Conservation (phyloP, 805 yeast species). For the Ogataea methylovora region DNA sequence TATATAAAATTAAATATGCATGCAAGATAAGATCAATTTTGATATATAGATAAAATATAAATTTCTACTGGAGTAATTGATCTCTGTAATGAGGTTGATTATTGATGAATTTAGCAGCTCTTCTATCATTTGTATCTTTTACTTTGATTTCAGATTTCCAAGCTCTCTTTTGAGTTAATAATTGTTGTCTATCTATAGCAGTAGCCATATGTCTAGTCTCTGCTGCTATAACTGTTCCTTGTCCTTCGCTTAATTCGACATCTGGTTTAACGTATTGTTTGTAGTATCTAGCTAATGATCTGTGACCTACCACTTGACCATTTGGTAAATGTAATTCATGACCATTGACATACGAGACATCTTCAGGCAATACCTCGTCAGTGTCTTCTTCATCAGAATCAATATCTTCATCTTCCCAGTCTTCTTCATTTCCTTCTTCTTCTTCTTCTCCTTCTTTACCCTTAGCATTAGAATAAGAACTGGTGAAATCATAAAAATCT, state of each 20-base stretch:
- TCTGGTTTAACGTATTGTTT: slow-evolving; percentile 56
- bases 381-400: slow-evolving; percentile 26
- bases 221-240: slow-evolving; percentile 67
- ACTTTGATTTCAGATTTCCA: slow-evolving; percentile 50
- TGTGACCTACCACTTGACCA: slow-evolving; percentile 76
- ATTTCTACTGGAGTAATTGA: slow-evolving; percentile 44
- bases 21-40: neutral
- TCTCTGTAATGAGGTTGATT: slow-evolving; percentile 83
- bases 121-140: slow-evolving; percentile 42
- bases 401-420: slow-evolving; percentile 17
- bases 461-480: slow-evolving; percentile 41
- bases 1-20: neutral
- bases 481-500: slow-evolving; percentile 77
- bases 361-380: slow-evolving; percentile 23
- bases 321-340: slow-evolving; percentile 66
- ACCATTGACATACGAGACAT: slow-evolving; percentile 32
- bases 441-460: slow-evolving; percentile 24
- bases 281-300: slow-evolving; percentile 64
- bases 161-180: slow-evolving; percentile 43
- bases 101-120: slow-evolving; percentile 65
- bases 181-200: slow-evolving; percentile 30
- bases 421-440: slow-evolving; percentile 18
- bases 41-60: too few species aligned
- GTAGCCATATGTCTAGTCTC: slow-evolving; percentile 52
- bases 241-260: slow-evolving; percentile 49